Evolutionary conservation across 306 rosid species (phyloP).

Genomic region (Vicia sativa): DNA sequence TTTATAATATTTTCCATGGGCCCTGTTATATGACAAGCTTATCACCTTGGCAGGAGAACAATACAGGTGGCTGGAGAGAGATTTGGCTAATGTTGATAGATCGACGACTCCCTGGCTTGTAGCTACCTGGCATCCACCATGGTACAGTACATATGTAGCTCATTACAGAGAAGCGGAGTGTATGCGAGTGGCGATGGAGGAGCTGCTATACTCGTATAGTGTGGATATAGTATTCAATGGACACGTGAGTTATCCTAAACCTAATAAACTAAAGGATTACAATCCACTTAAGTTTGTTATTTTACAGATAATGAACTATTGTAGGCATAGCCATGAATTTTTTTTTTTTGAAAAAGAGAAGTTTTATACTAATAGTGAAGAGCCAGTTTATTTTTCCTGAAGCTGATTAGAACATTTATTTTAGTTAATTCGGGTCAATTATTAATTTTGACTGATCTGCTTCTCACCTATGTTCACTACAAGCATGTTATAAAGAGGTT

Average conservation of each 20-base stretch:
- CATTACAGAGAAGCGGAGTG: constrained; percentile 90
- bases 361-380: background rate
- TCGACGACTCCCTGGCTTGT: constrained; percentile 84
- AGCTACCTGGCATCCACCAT: constrained; percentile 87
- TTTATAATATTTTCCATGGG: background rate
- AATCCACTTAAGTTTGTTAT: constrained; percentile 21
- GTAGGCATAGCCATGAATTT: constrained; percentile 10
- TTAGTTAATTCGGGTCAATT: background rate
- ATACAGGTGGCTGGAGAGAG: constrained; percentile 82
- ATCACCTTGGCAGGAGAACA: constrained; percentile 56
- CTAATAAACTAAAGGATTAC: constrained; percentile 2
- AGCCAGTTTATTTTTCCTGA: background rate
- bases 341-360: background rate
- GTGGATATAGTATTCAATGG: constrained; percentile 83
- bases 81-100: constrained; percentile 70
- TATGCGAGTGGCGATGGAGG: constrained; percentile 78
- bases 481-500: constrained; percentile 21
- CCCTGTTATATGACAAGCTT: constrained; percentile 21
- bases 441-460: constrained; percentile 26
- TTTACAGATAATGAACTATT: constrained; percentile 10
- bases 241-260: constrained; percentile 63
- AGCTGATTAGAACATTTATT: constrained; percentile 22
- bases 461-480: constrained; percentile 23
- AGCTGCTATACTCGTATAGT: constrained; percentile 64
- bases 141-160: constrained; percentile 73